Conservation (phyloP, 331 rosid species). For the Stylosanthes scabra region DNA sequence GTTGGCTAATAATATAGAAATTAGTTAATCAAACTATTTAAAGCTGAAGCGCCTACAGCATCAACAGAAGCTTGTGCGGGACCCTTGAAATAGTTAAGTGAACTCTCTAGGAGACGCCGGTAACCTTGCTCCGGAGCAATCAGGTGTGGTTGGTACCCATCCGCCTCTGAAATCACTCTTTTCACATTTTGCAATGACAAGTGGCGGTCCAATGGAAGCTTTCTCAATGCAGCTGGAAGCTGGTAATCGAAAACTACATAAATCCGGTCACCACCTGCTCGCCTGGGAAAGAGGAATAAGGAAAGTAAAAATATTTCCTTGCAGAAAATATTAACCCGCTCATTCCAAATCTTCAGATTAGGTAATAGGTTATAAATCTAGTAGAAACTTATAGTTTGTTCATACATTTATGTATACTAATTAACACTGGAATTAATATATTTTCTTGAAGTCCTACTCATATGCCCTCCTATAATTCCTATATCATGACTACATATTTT, state of each 20-base stretch:
- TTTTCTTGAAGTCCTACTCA: neutral
- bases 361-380: too few species aligned
- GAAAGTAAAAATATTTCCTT: constrained; percentile 20
- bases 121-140: constrained; percentile 52
- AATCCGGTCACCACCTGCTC: constrained; percentile 92
- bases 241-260: constrained; percentile 75
- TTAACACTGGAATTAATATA: neutral
- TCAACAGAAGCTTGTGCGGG: constrained; percentile 96
- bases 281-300: constrained; percentile 49
- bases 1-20: constrained; percentile 7
- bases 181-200: constrained; percentile 75
- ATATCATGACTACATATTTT: neutral
- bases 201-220: constrained; percentile 88
- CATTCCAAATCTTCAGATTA: neutral
- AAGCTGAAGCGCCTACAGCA: constrained; percentile 63
- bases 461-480: neutral
- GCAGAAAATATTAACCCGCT: neutral
- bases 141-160: constrained; percentile 75
- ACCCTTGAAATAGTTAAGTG: constrained; percentile 80
- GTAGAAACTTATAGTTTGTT: too few species aligned
- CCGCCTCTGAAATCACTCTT: constrained; percentile 86
- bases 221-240: constrained; percentile 86
- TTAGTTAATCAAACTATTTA: constrained; percentile 10
- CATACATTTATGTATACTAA: too few species aligned
- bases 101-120: constrained; percentile 83